These are phyloP conservation scores for Boletus eberwhitei DNA, from an alignment of 768 basidiomycete species.

Conservation along the genomic window DNA sequence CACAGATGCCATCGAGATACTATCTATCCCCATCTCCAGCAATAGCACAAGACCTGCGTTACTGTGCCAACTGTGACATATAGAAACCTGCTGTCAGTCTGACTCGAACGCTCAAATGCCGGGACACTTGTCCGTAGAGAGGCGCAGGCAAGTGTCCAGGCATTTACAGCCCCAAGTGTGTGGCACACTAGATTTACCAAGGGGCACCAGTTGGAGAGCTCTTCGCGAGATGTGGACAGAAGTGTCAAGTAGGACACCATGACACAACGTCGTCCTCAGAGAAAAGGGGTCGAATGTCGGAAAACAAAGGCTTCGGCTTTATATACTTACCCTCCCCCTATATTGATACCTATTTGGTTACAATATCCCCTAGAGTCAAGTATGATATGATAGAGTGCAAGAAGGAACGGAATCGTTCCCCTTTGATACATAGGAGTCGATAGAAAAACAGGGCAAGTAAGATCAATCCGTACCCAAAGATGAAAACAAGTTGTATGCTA, in stretches of 20 bases:
- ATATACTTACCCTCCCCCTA: too few relatives aligned
- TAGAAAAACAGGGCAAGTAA: neutral
- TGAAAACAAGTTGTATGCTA: constrained; percentile 1
- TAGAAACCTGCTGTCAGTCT: neutral
- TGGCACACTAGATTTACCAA: too few relatives aligned
- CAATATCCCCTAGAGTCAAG: too few relatives aligned
- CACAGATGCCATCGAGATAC: too few relatives aligned
- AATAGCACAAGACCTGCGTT: neutral
- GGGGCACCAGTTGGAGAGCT: too few relatives aligned
- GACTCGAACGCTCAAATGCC: neutral
- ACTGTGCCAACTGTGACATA: too few relatives aligned
- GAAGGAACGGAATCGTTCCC: neutral
- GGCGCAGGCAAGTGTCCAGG: constrained; percentile 8
- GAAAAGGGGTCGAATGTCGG: too few relatives aligned
- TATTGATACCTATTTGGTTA: neutral
- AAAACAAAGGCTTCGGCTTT: too few relatives aligned
- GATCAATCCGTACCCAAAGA: neutral
- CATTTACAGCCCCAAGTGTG: neutral
- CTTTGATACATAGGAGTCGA: neutral
- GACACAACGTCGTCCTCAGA: too few relatives aligned
- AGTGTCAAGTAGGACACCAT: too few relatives aligned
- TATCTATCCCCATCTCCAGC: too few relatives aligned
- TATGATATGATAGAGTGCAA: neutral
- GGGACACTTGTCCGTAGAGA: neutral
- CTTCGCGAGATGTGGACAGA: too few relatives aligned